Evolutionary conservation across 805 yeast genomes (phyloP), one percentile per base, ranked within the genome.

Genomic region (Saccharomycopsis malanga): DNA sequence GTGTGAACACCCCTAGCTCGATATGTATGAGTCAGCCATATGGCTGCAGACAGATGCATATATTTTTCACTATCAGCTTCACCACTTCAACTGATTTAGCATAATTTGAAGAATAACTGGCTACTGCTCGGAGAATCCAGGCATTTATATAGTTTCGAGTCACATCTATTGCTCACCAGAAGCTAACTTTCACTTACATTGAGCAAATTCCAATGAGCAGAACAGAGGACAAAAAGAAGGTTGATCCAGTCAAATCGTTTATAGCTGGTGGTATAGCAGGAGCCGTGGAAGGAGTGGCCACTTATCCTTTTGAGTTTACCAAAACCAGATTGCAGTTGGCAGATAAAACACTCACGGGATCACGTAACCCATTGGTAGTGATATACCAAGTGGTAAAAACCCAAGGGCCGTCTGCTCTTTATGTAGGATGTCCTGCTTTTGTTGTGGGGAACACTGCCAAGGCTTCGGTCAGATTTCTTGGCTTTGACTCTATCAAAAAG

Each of bases 251-350:
- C 52, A 79, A 83, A 58, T 87, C 97, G 1, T 87, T 91, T 59
- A 70, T 89, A 23, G 98, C 96, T 4, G 98, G 98, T 48, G 96
- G 97, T 45, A 73, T 85, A 0, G 98, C 98, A 0, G 98, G 98
- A 49, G 98, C 96, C 22, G 80, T 89, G 27, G 98, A 91, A 67
- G 96, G 96, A 29, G 78, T 78, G 34, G 73, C 86, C 39, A 91
- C 98, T 0, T 91, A 88, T 63, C 98, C 98, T 2, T 93, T 93
- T 64, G 98, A 91, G 64, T 91, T 89, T 68, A 96, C 98, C 39
- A 91, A 91, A 61, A 91, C 98, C 2, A 71, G 98, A 53, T 70
- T 93, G 39, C 98, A 91, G 67, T 72, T 91, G 47, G 79, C 80
- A 29, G 83, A 79, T 56, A 83, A 81, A 60, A 58, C 77, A 0